A percentile compares a stretch with the other conserved stretches of the same genome.
Evolutionary conservation across 495 filamentous ascomycete genomes (phyloP).

Genomic region (Neurospora sp.): DNA sequence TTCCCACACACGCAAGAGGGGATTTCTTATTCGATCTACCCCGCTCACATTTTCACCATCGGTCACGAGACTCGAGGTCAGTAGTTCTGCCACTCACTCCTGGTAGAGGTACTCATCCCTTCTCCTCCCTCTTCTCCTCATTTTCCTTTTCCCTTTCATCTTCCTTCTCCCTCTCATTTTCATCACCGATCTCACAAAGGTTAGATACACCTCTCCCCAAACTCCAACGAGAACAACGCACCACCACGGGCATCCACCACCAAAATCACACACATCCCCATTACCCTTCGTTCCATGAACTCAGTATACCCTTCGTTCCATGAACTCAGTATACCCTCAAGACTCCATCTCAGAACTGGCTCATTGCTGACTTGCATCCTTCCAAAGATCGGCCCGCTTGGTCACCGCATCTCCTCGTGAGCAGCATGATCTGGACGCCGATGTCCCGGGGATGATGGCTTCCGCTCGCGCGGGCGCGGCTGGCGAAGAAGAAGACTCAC

Average conservation of each 20-base stretch:
- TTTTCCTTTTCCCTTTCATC: not conserved
- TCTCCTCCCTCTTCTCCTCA: not conserved
- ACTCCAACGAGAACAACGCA: not conserved
- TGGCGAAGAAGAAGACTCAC: constrained; percentile 35
- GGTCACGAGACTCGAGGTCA: not conserved
- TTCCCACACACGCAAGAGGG: not conserved
- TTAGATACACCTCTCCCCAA: not conserved
- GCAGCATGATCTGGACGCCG: not conserved
- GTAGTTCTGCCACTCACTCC: not conserved
- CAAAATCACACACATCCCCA: not conserved
- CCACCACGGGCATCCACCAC: not conserved
- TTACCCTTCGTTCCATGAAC: not conserved
- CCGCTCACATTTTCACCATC: not conserved
- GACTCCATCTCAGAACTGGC: not conserved
- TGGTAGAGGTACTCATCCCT: not conserved
- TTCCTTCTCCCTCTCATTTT: not conserved
- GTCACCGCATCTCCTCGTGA: not conserved
- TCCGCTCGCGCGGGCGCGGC: not conserved
- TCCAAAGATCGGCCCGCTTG: not conserved
- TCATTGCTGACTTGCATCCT: not conserved
- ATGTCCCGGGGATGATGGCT: not conserved
- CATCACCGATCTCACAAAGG: not conserved
- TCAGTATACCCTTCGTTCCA: not conserved
- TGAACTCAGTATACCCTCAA: not conserved
- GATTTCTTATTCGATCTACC: not conserved